Conservation (phyloP, 805 yeast species). For the Saccharomycopsis microspora region DNA sequence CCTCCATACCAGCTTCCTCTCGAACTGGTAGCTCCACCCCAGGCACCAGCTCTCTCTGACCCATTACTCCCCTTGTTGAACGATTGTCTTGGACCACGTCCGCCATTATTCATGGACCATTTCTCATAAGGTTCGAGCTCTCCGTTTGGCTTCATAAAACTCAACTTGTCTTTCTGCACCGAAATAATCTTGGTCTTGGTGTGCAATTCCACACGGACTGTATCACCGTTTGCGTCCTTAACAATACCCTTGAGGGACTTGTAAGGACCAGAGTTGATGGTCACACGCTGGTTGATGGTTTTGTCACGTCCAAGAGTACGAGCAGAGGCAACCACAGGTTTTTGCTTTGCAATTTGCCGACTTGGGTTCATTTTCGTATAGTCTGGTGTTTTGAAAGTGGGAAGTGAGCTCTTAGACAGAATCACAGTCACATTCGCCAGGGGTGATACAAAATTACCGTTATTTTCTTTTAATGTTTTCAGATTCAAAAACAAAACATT, state of each 20-base stretch:
- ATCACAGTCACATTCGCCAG: constrained; percentile 71
- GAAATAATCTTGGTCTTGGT: constrained; percentile 83
- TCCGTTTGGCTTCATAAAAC: constrained; percentile 60
- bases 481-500: constrained; percentile 71
- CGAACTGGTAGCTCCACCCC: constrained; percentile 21
- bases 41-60: constrained; percentile 22
- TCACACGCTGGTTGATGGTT: constrained; percentile 72
- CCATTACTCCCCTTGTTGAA: constrained; percentile 15
- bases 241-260: constrained; percentile 92
- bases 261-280: constrained; percentile 82
- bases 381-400: constrained; percentile 44
- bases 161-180: constrained; percentile 66
- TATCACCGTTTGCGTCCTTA: constrained; percentile 84
- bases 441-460: constrained; percentile 82
- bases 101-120: constrained; percentile 21
- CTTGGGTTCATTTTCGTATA: constrained; percentile 82
- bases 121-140: constrained; percentile 69
- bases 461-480: constrained; percentile 67
- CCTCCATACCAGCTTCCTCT: constrained; percentile 25
- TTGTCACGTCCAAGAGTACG: constrained; percentile 66
- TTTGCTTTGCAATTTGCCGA: constrained; percentile 29
- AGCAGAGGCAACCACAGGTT: constrained; percentile 41
- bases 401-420: constrained; percentile 69
- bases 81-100: constrained; percentile 14
- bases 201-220: constrained; percentile 88